phyloP scores from a whole-genome alignment of 2,329 filamentous ascomycete species.

The Cercospora beticola region DNA sequence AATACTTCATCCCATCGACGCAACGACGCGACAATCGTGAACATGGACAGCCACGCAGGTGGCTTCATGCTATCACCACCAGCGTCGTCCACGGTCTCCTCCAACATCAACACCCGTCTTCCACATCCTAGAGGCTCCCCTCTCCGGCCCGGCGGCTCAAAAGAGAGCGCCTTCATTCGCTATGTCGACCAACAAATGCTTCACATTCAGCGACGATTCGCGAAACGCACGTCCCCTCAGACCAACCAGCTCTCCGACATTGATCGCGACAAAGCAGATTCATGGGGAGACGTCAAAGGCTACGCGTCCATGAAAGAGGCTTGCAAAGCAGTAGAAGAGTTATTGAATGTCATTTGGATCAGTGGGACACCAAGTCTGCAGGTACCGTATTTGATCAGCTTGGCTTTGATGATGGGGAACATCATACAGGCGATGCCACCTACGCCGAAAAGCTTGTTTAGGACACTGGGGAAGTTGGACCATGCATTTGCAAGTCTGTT shows the following conservation, averaged over 20 bases:
- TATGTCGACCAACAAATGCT: constrained; percentile 56
- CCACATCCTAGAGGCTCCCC: constrained; percentile 55
- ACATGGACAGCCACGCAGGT: constrained; percentile 29
- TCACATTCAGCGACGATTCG: constrained; percentile 53
- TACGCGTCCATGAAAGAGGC: constrained; percentile 68
- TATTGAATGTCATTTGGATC: constrained; percentile 82
- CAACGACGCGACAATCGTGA: not conserved
- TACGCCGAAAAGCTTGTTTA: constrained; percentile 66
- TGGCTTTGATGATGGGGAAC: constrained; percentile 70
- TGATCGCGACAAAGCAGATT: constrained; percentile 38
- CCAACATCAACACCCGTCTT: constrained; percentile 41
- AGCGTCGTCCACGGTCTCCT: constrained; percentile 47
- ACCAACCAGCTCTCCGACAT: constrained; percentile 20
- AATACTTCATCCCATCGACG: not conserved
- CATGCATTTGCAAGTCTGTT: constrained; percentile 77
- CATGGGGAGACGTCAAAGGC: constrained; percentile 45
- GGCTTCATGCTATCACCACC: constrained; percentile 53
- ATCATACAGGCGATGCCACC: constrained; percentile 73
- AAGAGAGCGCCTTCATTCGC: constrained; percentile 59
- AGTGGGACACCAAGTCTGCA: constrained; percentile 82
- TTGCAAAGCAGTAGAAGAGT: constrained; percentile 68
- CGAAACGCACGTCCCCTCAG: constrained; percentile 46
- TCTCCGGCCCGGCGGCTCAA: constrained; percentile 56
- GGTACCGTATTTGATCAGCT: constrained; percentile 76
- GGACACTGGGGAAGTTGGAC: constrained; percentile 74